Percentiles rank a stretch among this genome's conserved stretches.
Evolutionary conservation across 2,329 filamentous ascomycete genomes (phyloP).

Genomic region (Chaetomium globosum): DNA sequence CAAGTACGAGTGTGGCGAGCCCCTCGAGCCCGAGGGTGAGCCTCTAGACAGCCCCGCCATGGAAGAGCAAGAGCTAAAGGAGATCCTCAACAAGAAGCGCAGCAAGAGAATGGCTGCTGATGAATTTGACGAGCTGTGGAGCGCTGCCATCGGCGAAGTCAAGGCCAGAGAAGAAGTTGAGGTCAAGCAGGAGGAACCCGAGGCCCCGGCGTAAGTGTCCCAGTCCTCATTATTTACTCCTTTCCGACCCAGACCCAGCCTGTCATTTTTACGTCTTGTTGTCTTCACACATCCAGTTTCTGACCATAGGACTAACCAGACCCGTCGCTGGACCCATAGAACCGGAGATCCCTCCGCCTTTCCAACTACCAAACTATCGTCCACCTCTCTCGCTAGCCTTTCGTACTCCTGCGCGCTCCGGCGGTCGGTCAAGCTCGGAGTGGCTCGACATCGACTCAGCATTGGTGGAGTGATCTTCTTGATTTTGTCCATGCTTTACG

Average conservation of each 20-base stretch:
- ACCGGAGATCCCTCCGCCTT: slow-evolving; percentile 63
- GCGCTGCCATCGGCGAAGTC: slow-evolving; percentile 72
- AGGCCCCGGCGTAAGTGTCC: slow-evolving; percentile 54
- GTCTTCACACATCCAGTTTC: slow-evolving; percentile 37
- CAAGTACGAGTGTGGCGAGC: slow-evolving; percentile 85
- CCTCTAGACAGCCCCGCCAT: slow-evolving; percentile 60
- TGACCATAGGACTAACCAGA: slow-evolving; percentile 78
- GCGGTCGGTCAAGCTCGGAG: slow-evolving; percentile 73
- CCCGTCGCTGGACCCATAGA: slow-evolving; percentile 72
- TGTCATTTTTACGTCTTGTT: slow-evolving; percentile 2
- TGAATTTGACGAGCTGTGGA: slow-evolving; percentile 90
- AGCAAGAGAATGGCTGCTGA: slow-evolving; percentile 81
- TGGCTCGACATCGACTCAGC: slow-evolving; percentile 86
- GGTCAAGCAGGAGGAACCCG: slow-evolving; percentile 45
- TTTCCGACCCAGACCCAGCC: not conserved
- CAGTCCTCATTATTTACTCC: slow-evolving; percentile 24
- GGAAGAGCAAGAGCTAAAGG: slow-evolving; percentile 74
- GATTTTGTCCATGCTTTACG: slow-evolving; percentile 60
- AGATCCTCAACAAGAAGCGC: slow-evolving; percentile 72
- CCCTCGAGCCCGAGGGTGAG: slow-evolving; percentile 63
- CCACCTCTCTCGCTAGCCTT: slow-evolving; percentile 88
- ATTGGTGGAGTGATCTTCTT: slow-evolving; percentile 67
- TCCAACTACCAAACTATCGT: slow-evolving; percentile 69
- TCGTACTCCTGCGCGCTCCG: slow-evolving; percentile 80
- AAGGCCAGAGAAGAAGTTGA: slow-evolving; percentile 63